phyloP scores from a whole-genome alignment of 495 filamentous ascomycete genomes.

The Aspergillus asperescens region DNA sequence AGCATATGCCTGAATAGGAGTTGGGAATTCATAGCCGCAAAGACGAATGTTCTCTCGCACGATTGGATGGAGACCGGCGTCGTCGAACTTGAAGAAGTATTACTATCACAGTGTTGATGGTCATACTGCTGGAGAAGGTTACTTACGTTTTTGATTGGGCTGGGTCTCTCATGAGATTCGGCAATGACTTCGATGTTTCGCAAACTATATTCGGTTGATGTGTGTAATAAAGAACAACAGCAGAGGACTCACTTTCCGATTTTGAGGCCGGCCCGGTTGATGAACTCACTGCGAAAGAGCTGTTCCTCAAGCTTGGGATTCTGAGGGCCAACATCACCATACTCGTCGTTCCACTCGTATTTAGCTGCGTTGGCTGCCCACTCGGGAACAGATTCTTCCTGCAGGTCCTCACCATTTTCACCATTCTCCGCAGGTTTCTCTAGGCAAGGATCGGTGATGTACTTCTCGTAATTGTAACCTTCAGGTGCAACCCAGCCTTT shows the following conservation, averaged over 20 bases:
- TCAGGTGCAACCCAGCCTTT: conserved; percentile 51
- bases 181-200: conserved; percentile 31
- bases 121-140: neutral
- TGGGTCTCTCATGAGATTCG: conserved; percentile 26
- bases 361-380: conserved; percentile 57
- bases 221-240: neutral
- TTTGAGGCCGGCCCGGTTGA: conserved; percentile 38
- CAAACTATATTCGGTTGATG: conserved; percentile 18
- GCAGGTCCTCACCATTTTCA: neutral
- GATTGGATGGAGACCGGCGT: conserved; percentile 78
- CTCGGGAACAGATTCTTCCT: conserved; percentile 13
- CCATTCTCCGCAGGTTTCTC: conserved; percentile 20
- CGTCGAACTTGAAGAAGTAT: conserved; percentile 49
- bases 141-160: conserved; percentile 34
- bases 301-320: conserved; percentile 60
- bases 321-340: conserved; percentile 75
- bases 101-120: conserved; percentile 23
- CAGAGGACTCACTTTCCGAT: conserved; percentile 33
- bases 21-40: conserved; percentile 61
- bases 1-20: conserved; percentile 79
- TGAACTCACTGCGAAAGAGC: conserved; percentile 58
- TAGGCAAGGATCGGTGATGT: conserved; percentile 32
- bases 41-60: conserved; percentile 73
- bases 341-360: conserved; percentile 84
- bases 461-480: conserved; percentile 51